phyloP scores from a whole-genome alignment of 768 basidiomycete species.

The Phaeotremella skinneri region DNA sequence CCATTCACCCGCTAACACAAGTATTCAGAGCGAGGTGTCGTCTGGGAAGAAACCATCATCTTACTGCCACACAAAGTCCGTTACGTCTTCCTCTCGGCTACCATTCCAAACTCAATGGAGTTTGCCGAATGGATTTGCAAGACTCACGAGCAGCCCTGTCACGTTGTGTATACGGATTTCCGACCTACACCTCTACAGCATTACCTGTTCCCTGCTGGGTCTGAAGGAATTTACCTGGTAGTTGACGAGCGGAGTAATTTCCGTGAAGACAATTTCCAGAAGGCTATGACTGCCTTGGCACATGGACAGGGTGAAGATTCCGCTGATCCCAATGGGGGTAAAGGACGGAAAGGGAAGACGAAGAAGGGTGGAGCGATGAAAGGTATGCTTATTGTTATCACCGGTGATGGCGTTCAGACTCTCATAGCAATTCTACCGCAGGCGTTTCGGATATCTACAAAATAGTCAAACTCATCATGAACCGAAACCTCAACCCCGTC shows the following conservation, averaged over 20 bases:
- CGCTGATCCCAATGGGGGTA: constrained; percentile 77
- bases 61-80: constrained; percentile 92
- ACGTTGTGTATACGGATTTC: constrained; percentile 99
- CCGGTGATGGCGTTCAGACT: neutral
- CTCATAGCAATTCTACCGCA: neutral
- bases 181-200: constrained; percentile 97
- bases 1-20: neutral
- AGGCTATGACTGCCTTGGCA: constrained; percentile 92
- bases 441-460: constrained; percentile 82
- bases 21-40: constrained; percentile 81
- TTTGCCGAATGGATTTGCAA: constrained; percentile 99
- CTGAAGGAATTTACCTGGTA: constrained; percentile 94
- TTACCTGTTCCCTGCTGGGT: constrained; percentile 94
- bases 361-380: constrained; percentile 92
- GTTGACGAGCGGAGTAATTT: constrained; percentile 99
- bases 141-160: constrained; percentile 95
- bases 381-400: constrained; percentile 64
- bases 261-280: constrained; percentile 93
- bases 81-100: constrained; percentile 98
- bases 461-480: constrained; percentile 97
- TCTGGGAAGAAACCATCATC: constrained; percentile 89
- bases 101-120: constrained; percentile 98
- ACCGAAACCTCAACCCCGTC: constrained; percentile 94
- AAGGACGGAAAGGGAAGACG: constrained; percentile 85
- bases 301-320: constrained; percentile 85